Evolutionary conservation across 2,329 filamentous ascomycete genomes (phyloP).

Genomic region (Keithomyces neogunnii): DNA sequence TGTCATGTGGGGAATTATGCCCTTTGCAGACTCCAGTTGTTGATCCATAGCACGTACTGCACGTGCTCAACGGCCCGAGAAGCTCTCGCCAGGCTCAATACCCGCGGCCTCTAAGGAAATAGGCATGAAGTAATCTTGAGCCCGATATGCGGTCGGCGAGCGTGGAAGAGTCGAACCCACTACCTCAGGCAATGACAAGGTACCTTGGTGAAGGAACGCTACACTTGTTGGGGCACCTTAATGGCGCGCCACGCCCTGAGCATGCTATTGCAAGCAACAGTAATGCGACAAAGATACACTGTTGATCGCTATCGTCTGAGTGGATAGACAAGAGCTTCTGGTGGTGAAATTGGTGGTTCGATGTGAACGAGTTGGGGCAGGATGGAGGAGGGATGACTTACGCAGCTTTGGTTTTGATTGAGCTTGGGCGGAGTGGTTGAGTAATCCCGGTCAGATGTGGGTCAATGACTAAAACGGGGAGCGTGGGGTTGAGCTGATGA

Average conservation of each 20-base stretch:
- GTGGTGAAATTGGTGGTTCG: background rate
- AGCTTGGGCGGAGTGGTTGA: background rate
- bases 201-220: background rate
- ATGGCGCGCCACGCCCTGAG: background rate
- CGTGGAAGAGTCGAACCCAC: background rate
- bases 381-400: background rate
- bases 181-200: background rate
- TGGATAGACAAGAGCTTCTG: too few relatives aligned
- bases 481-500: background rate
- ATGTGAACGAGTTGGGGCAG: background rate
- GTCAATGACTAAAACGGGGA: background rate
- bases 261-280: background rate
- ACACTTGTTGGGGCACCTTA: background rate
- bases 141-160: background rate
- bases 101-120: background rate
- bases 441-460: background rate
- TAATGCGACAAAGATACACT: background rate
- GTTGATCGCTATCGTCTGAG: background rate
- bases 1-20: slow-evolving; percentile 1
- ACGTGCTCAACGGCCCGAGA: background rate
- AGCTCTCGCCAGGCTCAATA: background rate
- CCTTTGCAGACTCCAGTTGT: background rate
- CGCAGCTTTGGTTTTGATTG: too few relatives aligned
- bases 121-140: background rate
- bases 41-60: slow-evolving; percentile 3